A percentile compares a stretch with the other conserved stretches of the same genome.
phyloP scores from a whole-genome alignment of 2,329 filamentous ascomycete genomes.

The Ciborinia camelliae region DNA sequence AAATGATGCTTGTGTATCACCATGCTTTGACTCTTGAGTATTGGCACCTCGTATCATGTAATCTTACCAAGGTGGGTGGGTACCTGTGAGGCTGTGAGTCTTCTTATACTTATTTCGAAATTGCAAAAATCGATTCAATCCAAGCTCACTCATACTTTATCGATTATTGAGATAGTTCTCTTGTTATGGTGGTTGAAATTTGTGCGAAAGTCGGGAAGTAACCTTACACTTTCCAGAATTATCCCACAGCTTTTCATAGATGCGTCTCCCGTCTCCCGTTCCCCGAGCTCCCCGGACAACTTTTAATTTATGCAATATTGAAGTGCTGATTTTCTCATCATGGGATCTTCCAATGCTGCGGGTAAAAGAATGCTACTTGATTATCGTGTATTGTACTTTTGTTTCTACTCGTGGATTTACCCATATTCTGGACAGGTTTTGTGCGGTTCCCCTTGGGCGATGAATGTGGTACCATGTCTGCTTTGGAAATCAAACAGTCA shows the following conservation, averaged over 20 bases:
- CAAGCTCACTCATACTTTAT: no score
- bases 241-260: not conserved
- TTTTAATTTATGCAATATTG: not conserved
- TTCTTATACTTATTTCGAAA: not conserved
- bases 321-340: not conserved
- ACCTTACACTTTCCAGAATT: not conserved
- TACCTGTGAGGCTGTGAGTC: not conserved
- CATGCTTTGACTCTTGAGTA: no score
- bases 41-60: no score
- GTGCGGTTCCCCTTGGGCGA: not conserved
- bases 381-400: not conserved
- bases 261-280: not conserved
- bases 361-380: constrained; percentile 1
- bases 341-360: not conserved
- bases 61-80: no score
- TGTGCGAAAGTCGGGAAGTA: not conserved
- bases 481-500: not conserved
- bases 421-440: not conserved
- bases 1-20: not conserved
- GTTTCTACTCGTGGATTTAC: not conserved
- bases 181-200: not conserved
- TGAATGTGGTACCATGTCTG: not conserved
- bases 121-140: not conserved
- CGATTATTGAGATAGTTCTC: constrained; percentile 10
- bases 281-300: not conserved